A percentile compares a stretch with the other conserved stretches of the same genome.
Conservation (phyloP, 2,329 filamentous ascomycete genomes). For the Diaporthe vaccinii region DNA sequence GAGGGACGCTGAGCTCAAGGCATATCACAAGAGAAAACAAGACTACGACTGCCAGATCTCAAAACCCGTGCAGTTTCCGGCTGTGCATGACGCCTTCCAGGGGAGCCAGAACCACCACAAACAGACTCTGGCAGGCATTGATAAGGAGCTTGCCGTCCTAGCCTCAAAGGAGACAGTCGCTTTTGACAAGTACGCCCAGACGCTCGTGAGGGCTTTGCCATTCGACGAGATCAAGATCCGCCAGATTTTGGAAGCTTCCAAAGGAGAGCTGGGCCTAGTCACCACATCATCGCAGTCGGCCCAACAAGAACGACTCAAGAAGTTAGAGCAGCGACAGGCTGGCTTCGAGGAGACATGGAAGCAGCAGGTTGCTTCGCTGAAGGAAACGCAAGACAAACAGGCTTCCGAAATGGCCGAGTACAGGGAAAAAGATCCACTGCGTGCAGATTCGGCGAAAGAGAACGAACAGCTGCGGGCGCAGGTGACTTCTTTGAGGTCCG, state of each 20-base stretch:
- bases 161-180: not conserved
- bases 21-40: constrained; percentile 25
- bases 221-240: constrained; percentile 35
- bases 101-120: constrained; percentile 24
- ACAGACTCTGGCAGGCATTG: constrained; percentile 6
- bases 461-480: constrained; percentile 25
- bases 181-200: not conserved
- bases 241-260: constrained; percentile 33
- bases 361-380: constrained; percentile 15
- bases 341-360: constrained; percentile 19
- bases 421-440: constrained; percentile 16
- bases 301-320: constrained; percentile 11
- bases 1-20: constrained; percentile 31
- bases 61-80: constrained; percentile 24
- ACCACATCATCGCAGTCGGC: not conserved
- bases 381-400: constrained; percentile 15
- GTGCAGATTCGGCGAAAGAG: constrained; percentile 22
- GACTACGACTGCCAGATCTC: constrained; percentile 26
- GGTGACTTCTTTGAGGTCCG: constrained; percentile 8
- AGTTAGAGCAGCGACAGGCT: constrained; percentile 31
- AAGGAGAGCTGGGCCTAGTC: not conserved
- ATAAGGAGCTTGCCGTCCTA: constrained; percentile 27
- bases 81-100: constrained; percentile 22
- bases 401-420: not conserved
- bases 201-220: constrained; percentile 22